phyloP scores from a whole-genome alignment of 148 eudicot species.

The Hydrangea macrophylla region DNA sequence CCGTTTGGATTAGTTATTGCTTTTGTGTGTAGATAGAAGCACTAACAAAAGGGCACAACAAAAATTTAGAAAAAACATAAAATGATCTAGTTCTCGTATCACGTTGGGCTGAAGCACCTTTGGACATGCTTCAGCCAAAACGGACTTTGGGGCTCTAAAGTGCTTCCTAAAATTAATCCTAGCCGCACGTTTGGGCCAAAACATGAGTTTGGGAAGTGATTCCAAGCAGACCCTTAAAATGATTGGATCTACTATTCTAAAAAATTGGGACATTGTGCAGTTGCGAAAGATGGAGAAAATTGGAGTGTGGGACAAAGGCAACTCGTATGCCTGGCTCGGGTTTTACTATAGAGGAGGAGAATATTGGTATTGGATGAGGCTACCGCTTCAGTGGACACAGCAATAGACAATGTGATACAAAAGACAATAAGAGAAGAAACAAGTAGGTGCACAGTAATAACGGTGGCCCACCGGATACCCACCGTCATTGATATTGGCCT shows the following conservation, averaged over 20 bases:
- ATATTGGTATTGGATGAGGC: slow-evolving; percentile 76
- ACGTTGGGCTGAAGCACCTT: too few relatives aligned
- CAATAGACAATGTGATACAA: slow-evolving; percentile 67
- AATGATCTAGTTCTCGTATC: too few relatives aligned
- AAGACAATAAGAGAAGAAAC: slow-evolving; percentile 62
- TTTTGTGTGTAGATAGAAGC: too few relatives aligned
- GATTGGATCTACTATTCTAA: not conserved
- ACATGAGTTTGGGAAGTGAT: too few relatives aligned
- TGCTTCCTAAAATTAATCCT: too few relatives aligned
- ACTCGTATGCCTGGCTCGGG: slow-evolving; percentile 70
- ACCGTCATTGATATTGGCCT: slow-evolving; percentile 69
- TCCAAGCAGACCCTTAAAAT: too few relatives aligned
- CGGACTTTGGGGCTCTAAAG: too few relatives aligned
- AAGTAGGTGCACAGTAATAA: slow-evolving; percentile 49
- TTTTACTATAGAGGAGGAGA: slow-evolving; percentile 52
- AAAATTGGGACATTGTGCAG: slow-evolving; percentile 28
- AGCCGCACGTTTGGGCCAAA: too few relatives aligned
- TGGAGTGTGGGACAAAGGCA: slow-evolving; percentile 87
- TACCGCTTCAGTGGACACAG: slow-evolving; percentile 72
- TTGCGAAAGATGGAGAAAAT: slow-evolving; percentile 69
- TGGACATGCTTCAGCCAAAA: too few relatives aligned
- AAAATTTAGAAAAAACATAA: too few relatives aligned
- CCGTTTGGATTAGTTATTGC: too few relatives aligned
- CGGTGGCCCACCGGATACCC: slow-evolving; percentile 62
- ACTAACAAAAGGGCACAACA: too few relatives aligned